phyloP scores from a whole-genome alignment of 345 rosid genomes.

The Corchorus olitorius region DNA sequence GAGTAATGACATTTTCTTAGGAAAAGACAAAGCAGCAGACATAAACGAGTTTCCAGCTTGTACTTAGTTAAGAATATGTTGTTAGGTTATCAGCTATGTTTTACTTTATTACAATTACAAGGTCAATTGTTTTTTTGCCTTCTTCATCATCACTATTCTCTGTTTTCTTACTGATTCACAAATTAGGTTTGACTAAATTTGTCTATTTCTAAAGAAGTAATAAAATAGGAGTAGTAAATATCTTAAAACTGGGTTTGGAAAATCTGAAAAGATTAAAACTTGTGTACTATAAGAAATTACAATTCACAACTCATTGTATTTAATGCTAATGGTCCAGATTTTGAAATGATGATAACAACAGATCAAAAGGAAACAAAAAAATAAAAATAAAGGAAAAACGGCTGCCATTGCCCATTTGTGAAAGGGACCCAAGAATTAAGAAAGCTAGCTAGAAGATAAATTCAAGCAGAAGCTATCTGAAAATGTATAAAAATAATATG shows the following conservation, averaged over 20 bases:
- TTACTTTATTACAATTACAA: background rate
- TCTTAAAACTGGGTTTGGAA: background rate
- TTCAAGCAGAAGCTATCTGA: background rate
- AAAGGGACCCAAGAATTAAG: background rate
- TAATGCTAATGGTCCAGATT: no score
- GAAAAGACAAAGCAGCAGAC: slow-evolving; percentile 15
- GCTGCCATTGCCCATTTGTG: no score
- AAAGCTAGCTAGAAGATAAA: background rate
- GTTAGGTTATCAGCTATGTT: background rate
- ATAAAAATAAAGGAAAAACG: no score
- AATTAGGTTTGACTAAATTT: slow-evolving; percentile 20
- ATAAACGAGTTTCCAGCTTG: background rate
- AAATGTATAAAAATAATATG: background rate
- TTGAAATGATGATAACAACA: no score
- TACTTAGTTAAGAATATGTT: background rate
- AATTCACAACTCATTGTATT: no score
- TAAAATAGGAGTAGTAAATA: no score
- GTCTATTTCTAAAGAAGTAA: background rate
- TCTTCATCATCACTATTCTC: no score
- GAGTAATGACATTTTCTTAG: background rate
- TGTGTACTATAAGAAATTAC: no score
- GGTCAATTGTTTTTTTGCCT: background rate
- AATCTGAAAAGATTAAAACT: no score
- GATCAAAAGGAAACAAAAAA: no score
- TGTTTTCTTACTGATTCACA: background rate